phyloP scores from a whole-genome alignment of 2,329 filamentous ascomycete genomes.

The Dothistroma septosporum region DNA sequence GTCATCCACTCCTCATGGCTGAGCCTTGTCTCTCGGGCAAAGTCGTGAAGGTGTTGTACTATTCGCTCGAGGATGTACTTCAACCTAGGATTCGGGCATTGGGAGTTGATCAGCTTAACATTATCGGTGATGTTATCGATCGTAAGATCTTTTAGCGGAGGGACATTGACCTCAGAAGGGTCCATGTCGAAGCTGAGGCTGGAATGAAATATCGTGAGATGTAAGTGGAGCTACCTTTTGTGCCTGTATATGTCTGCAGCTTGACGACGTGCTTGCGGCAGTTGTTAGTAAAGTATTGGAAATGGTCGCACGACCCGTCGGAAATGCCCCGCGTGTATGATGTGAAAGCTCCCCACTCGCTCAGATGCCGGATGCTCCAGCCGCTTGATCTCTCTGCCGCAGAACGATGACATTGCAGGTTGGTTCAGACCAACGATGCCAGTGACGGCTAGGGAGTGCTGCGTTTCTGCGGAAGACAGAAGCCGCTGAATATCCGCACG shows the following conservation, averaged over 20 bases:
- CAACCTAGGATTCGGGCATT: conserved; percentile 60
- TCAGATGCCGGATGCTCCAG: conserved; percentile 11
- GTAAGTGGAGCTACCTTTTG: not conserved
- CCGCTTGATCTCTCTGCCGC: conserved; percentile 11
- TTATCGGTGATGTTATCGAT: conserved; percentile 79
- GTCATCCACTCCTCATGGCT: conserved; percentile 76
- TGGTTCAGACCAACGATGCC: not conserved
- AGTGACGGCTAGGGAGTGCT: not conserved
- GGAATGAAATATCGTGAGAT: not conserved
- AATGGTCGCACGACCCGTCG: conserved; percentile 16
- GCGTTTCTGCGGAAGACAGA: not conserved
- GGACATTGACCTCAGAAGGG: conserved; percentile 43
- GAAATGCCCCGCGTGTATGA: conserved; percentile 17
- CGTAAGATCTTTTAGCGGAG: conserved; percentile 64
- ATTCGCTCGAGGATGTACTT: conserved; percentile 70
- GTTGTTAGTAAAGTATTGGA: conserved; percentile 12
- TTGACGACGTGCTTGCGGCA: not conserved
- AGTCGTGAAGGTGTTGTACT: conserved; percentile 75
- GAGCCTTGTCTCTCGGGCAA: conserved; percentile 71
- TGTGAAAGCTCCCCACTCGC: conserved; percentile 2
- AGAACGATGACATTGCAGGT: not conserved
- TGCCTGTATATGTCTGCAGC: not conserved
- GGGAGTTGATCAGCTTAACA: conserved; percentile 69
- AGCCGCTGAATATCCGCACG: not conserved
- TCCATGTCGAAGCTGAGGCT: conserved; percentile 36